Evolutionary conservation across 2,329 filamentous ascomycete genomes (phyloP).

Genomic region (Calonectria pteridis): DNA sequence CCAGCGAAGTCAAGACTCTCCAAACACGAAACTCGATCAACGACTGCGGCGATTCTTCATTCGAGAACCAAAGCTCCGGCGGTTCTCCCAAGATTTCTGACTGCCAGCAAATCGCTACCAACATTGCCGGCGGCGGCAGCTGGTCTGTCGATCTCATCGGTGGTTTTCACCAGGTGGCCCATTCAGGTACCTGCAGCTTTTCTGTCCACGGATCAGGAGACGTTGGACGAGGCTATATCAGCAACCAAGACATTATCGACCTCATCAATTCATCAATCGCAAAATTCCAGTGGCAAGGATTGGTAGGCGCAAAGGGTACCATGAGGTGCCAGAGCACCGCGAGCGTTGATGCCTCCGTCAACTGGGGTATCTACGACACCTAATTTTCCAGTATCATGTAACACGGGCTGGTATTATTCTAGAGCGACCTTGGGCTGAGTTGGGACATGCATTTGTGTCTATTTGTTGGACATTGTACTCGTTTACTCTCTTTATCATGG

Average conservation of each 20-base stretch:
- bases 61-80: not conserved
- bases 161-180: not conserved
- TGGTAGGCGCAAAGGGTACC: not conserved
- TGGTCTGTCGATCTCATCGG: not conserved
- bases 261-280: not conserved
- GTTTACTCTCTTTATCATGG: not conserved
- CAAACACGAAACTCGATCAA: not conserved
- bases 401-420: not conserved
- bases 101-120: not conserved
- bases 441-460: not conserved
- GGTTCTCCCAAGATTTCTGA: not conserved
- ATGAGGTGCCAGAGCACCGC: not conserved
- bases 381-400: not conserved
- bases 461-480: not conserved
- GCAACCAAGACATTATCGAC: not conserved
- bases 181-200: not conserved
- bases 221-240: not conserved
- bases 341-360: not conserved
- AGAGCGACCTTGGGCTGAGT: not conserved
- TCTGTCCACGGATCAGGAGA: not conserved
- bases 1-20: not conserved
- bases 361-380: not conserved
- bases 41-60: not conserved
- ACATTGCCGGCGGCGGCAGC: not conserved
- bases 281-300: not conserved